These are phyloP conservation scores for Apiotrichum akiyoshidainum DNA, from an alignment of 1,284 basidiomycete genomes.

Conservation along the genomic window DNA sequence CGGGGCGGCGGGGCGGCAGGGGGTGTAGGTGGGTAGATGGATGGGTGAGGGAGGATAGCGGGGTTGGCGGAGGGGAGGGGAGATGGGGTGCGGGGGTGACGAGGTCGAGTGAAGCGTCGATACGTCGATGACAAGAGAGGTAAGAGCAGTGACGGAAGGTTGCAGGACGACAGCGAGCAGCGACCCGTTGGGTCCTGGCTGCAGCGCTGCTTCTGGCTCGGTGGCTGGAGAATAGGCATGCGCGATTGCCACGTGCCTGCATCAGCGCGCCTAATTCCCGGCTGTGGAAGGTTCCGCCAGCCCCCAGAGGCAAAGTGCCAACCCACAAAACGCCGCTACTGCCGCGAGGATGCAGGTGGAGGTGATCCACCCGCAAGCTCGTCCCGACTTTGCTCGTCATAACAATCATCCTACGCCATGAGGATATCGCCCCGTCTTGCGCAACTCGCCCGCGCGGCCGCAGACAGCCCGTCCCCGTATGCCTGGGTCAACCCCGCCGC, in stretches of 20 bases:
- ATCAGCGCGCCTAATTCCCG: no score
- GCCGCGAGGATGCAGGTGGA: not conserved
- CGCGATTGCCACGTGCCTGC: not conserved
- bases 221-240: not conserved
- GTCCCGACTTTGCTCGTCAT: not conserved
- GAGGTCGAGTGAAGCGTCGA: not conserved
- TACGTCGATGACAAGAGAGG: not conserved
- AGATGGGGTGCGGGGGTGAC: not conserved
- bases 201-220: not conserved
- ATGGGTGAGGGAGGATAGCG: slow-evolving; percentile 1
- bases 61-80: not conserved
- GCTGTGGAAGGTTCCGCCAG: no score
- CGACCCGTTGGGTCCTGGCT: no score
- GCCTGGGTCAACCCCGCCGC: slow-evolving; percentile 30
- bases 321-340: not conserved
- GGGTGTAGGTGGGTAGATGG: not conserved
- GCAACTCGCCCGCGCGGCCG: slow-evolving; percentile 1
- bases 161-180: not conserved
- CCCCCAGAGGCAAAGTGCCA: not conserved
- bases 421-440: not conserved
- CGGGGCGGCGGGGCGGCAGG: no score
- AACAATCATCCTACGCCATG: not conserved
- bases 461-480: slow-evolving; percentile 26
- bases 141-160: slow-evolving; percentile 1
- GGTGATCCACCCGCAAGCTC: slow-evolving; percentile 1